These are phyloP conservation scores for Sporothrix globosa DNA, from an alignment of 2,329 filamentous ascomycete genomes.

Conservation along the genomic window DNA sequence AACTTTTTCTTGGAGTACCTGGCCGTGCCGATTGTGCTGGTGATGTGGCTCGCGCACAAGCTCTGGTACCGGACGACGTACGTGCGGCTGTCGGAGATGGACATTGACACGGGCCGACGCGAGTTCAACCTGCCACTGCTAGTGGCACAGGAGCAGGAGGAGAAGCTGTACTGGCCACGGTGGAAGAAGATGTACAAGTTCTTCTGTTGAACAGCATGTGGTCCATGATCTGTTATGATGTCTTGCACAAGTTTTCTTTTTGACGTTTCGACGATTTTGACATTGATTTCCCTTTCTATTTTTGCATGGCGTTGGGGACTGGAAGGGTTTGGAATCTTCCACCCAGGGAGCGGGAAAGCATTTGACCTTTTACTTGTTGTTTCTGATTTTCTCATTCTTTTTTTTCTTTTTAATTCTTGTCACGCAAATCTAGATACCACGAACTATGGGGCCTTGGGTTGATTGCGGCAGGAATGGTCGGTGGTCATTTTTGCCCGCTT, in stretches of 20 bases:
- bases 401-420: neutral
- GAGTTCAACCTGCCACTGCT: slow-evolving; percentile 82
- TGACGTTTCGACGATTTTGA: neutral
- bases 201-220: slow-evolving; percentile 60
- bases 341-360: neutral
- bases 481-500: neutral
- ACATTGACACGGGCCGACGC: slow-evolving; percentile 80
- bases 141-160: slow-evolving; percentile 76
- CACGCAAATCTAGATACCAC: slow-evolving; percentile 1
- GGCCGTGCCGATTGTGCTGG: slow-evolving; percentile 67
- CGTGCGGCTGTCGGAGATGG: slow-evolving; percentile 74
- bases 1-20: slow-evolving; percentile 76
- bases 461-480: neutral
- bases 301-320: slow-evolving; percentile 31
- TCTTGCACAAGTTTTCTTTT: neutral
- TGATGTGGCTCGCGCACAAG: slow-evolving; percentile 76
- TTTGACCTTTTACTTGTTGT: neutral
- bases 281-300: neutral
- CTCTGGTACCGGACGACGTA: slow-evolving; percentile 70
- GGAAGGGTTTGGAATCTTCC: slow-evolving; percentile 3
- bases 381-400: neutral
- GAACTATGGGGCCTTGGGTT: neutral
- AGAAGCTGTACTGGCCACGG: slow-evolving; percentile 69
- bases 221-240: neutral
- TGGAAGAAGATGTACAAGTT: slow-evolving; percentile 79